A percentile compares a stretch with the other conserved stretches of the same genome.
Conservation (phyloP, 2,329 filamentous ascomycete genomes). For the Cladosporium cucumerinum region DNA sequence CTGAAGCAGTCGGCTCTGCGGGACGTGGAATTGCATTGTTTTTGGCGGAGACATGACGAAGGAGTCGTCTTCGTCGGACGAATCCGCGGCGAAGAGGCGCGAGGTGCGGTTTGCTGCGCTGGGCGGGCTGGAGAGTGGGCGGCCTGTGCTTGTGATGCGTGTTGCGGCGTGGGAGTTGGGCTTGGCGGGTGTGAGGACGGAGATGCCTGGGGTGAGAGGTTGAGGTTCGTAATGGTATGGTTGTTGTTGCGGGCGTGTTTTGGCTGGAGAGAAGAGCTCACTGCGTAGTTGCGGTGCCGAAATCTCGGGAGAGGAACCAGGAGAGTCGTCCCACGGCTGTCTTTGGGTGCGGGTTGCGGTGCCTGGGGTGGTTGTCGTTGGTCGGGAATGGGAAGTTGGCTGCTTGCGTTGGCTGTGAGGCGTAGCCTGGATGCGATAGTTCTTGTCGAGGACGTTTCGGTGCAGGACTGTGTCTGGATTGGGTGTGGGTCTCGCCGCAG, state of each 20-base stretch:
- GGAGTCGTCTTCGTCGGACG: conserved; percentile 52
- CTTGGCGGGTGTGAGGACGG: conserved; percentile 66
- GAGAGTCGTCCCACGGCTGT: conserved; percentile 43
- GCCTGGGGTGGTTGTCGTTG: conserved; percentile 22
- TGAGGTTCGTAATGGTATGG: conserved; percentile 29
- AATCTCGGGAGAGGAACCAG: conserved; percentile 60
- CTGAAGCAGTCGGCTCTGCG: conserved; percentile 72
- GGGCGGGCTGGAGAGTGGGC: conserved; percentile 33
- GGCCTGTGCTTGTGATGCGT: conserved; percentile 34
- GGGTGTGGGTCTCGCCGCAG: conserved; percentile 33
- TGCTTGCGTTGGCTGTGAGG: conserved; percentile 55
- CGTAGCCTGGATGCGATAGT: conserved; percentile 88
- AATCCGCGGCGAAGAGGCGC: conserved; percentile 20
- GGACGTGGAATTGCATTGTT: conserved; percentile 81
- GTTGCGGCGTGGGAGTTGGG: conserved; percentile 28
- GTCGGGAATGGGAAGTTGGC: conserved; percentile 17
- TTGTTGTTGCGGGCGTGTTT: conserved; percentile 4
- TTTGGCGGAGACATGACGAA: conserved; percentile 74
- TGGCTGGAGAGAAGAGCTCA: conserved; percentile 64
- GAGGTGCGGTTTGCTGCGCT: conserved; percentile 8
- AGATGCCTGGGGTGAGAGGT: conserved; percentile 75
- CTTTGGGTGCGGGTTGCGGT: conserved; percentile 38
- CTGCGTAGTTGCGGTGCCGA: conserved; percentile 78
- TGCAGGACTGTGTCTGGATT: conserved; percentile 77
- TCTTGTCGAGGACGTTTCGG: conserved; percentile 81